These are phyloP conservation scores for Fimicolochytrium jonesii DNA, from an alignment of 192 early-diverging fungal species.

Conservation along the genomic window DNA sequence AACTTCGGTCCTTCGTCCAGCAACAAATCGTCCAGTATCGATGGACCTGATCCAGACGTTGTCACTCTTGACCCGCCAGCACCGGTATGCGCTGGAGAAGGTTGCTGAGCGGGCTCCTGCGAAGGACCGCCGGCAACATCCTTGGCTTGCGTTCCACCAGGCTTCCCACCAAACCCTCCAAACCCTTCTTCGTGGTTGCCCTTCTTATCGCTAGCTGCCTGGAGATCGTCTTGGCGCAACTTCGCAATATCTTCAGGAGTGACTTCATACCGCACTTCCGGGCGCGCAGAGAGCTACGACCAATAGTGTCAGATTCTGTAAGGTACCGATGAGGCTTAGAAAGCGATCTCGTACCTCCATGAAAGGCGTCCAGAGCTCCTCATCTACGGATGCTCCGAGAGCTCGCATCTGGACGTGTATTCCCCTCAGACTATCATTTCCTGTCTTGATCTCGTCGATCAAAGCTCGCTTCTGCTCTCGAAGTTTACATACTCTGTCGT, in stretches of 20 bases:
- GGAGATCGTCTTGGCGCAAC: constrained; percentile 34
- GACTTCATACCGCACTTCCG: constrained; percentile 48
- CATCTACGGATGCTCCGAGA: constrained; percentile 29
- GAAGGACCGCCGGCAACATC: no score
- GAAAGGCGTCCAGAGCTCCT: constrained; percentile 20
- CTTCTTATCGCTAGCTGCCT: constrained; percentile 20
- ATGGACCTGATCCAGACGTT: no score
- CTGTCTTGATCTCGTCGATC: constrained; percentile 23
- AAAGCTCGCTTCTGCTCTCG: constrained; percentile 35
- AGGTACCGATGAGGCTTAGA: no score
- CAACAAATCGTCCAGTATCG: no score
- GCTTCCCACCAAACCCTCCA: constrained; percentile 44
- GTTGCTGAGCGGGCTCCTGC: no score
- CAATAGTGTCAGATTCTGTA: no score
- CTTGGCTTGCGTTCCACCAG: no score
- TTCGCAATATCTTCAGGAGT: constrained; percentile 43
- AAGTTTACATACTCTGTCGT: constrained; percentile 38
- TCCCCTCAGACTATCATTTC: constrained; percentile 26
- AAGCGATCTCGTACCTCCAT: constrained; percentile 37
- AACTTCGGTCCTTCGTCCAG: no score
- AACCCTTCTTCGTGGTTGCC: constrained; percentile 31
- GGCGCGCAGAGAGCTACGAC: constrained; percentile 31
- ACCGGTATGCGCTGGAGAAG: no score
- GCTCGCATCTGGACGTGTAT: constrained; percentile 37
- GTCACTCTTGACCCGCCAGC: no score